These are phyloP conservation scores for Suhomyces kunorum DNA, from an alignment of 1,139 yeast species.

Conservation along the genomic window DNA sequence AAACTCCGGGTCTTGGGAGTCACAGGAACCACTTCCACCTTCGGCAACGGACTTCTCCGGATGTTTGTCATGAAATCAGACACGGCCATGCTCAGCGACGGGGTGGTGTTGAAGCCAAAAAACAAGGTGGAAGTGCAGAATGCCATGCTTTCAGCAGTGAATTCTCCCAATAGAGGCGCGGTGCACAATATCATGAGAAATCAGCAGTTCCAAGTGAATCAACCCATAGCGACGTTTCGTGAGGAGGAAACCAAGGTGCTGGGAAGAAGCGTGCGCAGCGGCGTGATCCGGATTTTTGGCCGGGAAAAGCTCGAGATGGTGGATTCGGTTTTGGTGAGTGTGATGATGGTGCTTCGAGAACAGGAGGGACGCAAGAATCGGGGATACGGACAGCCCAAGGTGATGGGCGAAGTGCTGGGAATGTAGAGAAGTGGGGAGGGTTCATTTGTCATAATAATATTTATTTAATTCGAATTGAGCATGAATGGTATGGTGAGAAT, in stretches of 20 bases:
- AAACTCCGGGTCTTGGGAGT: conserved; percentile 38
- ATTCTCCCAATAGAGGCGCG: conserved; percentile 14
- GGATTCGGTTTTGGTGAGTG: conserved; percentile 30
- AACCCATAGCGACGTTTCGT: conserved; percentile 35
- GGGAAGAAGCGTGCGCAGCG: conserved; percentile 28
- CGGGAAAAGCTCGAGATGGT: conserved; percentile 20
- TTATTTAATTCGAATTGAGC: too few relatives aligned
- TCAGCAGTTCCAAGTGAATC: conserved; percentile 22
- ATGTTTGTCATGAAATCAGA: conserved; percentile 27
- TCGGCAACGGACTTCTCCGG: conserved; percentile 37
- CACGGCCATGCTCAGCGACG: conserved; percentile 29
- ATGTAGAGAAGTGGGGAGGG: too few relatives aligned
- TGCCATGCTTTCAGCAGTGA: conserved; percentile 14
- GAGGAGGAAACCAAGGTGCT: conserved; percentile 33
- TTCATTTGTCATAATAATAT: too few relatives aligned
- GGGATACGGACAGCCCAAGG: conserved; percentile 33
- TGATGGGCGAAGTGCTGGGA: not conserved
- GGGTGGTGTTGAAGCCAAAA: conserved; percentile 15
- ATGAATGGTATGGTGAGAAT: too few relatives aligned
- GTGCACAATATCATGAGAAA: conserved; percentile 18
- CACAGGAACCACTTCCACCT: conserved; percentile 42
- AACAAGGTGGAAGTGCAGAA: conserved; percentile 10
- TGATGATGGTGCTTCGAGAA: conserved; percentile 39
- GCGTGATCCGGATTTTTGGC: conserved; percentile 35
- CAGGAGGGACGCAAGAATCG: conserved; percentile 42